Evolutionary conservation across 257 asterid species (phyloP), one percentile per base, ranked within the genome.

Genomic region (Salvia rosmarinus): DNA sequence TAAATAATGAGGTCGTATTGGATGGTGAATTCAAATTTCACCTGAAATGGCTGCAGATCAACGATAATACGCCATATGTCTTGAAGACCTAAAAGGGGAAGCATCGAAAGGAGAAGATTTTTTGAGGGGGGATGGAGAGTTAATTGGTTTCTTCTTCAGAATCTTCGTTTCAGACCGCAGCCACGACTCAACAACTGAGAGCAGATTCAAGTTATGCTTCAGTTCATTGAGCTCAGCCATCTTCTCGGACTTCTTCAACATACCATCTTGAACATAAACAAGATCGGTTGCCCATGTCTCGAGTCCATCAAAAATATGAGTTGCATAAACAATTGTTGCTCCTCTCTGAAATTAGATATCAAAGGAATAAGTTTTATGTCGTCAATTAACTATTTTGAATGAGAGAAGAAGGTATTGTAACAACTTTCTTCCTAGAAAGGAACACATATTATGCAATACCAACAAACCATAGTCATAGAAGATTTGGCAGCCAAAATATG

Each of bases 251-350:
- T 81, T 95, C 87, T 77, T 84, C 83, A 91, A 73, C 5, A 74
- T 82, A 6, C 98, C 98, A 12, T 89, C 99, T 85, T 91, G 96
- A 67, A 95, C 87, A 75, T 95, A 91, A 57, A 80, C 97, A 54
- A 95, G 84, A 78, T 91, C 87, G 4, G 95, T 91, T 11, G 99
- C 95, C 99, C 98, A 95, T 10, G 86, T 86, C 80, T 95, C 98
- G 76, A 95, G 82, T 72, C 99, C 99, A 81, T 94, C 99, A 67
- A 94, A 94, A 14, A 94, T 94, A 81, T 91, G 99, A 13, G 99
- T 94, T 54, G 99, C 90, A 70, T 91, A 91, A 55, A 94, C 96
- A 80, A 94, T 84, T 14, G 99, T 88, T 28, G 99, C 97, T 72
- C 96, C 96, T 82, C 97, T 84, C 96, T 94, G 85, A 60, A 75